Evolutionary conservation across 441 rosid species (phyloP).

Genomic region (Adansonia grandidieri): DNA sequence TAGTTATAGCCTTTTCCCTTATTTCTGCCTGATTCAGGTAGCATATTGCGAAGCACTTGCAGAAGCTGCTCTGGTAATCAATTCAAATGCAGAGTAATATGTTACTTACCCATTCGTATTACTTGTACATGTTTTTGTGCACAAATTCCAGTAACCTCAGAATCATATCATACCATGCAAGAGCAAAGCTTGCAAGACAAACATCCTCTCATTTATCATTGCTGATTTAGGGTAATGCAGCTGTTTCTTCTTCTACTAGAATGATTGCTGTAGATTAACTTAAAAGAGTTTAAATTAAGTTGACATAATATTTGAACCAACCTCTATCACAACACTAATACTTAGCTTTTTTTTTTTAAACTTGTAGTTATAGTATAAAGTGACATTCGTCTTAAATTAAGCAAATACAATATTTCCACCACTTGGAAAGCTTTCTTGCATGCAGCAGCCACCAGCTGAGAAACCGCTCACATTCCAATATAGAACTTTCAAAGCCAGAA

Average conservation of each 20-base stretch:
- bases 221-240: constrained; percentile 82
- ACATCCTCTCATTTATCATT: constrained; percentile 63
- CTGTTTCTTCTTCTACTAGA: not conserved
- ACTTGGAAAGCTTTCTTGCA: too few species aligned
- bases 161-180: constrained; percentile 46
- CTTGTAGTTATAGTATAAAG: too few species aligned
- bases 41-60: constrained; percentile 81
- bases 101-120: constrained; percentile 12
- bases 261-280: constrained; percentile 4
- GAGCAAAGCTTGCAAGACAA: constrained; percentile 78
- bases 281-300: not conserved
- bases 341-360: too few species aligned
- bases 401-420: too few species aligned
- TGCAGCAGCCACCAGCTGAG: too few species aligned
- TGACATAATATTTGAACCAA: not conserved
- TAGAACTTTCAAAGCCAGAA: too few species aligned
- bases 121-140: not conserved
- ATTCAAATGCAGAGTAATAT: not conserved
- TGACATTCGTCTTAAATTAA: too few species aligned
- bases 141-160: constrained; percentile 4
- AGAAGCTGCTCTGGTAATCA: constrained; percentile 67
- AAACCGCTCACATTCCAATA: too few species aligned
- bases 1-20: constrained; percentile 14
- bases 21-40: constrained; percentile 49
- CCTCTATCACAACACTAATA: not conserved